Evolutionary conservation across 176 grass and related monocot genomes (phyloP).

Genomic region (Triticum urartu): DNA sequence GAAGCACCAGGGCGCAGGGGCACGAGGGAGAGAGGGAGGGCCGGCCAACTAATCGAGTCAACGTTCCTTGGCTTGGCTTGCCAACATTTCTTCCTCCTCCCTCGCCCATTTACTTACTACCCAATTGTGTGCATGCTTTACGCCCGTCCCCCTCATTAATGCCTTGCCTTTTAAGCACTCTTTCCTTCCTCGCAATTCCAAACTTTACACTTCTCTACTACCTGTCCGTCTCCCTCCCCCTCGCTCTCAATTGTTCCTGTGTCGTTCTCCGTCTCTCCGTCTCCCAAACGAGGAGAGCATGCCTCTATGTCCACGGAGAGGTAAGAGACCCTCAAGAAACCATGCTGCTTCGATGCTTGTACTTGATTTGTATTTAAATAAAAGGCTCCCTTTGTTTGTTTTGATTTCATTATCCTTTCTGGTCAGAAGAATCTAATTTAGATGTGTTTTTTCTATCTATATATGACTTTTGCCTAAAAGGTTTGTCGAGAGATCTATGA

Average conservation of each 20-base stretch:
- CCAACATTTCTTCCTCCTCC: constrained; percentile 29
- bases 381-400: background rate
- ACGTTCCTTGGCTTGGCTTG: constrained; percentile 13
- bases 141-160: constrained; percentile 61
- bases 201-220: constrained; percentile 36
- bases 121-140: constrained; percentile 53
- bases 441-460: constrained; percentile 7
- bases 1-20: constrained; percentile 29
- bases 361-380: background rate
- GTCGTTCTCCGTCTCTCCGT: background rate
- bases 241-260: background rate
- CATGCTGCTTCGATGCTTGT: background rate
- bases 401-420: background rate
- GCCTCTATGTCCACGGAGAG: constrained; percentile 93
- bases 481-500: background rate
- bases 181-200: constrained; percentile 61
- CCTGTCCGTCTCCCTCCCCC: constrained; percentile 23
- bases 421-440: background rate
- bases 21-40: background rate
- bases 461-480: constrained; percentile 19
- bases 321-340: constrained; percentile 29
- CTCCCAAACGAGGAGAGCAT: constrained; percentile 49
- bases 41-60: constrained; percentile 47
- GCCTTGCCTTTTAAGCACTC: constrained; percentile 94
- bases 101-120: constrained; percentile 44